Evolutionary conservation across 805 yeast genomes (phyloP), one percentile per base, ranked within the genome.

Genomic region (Candida sonorensis): DNA sequence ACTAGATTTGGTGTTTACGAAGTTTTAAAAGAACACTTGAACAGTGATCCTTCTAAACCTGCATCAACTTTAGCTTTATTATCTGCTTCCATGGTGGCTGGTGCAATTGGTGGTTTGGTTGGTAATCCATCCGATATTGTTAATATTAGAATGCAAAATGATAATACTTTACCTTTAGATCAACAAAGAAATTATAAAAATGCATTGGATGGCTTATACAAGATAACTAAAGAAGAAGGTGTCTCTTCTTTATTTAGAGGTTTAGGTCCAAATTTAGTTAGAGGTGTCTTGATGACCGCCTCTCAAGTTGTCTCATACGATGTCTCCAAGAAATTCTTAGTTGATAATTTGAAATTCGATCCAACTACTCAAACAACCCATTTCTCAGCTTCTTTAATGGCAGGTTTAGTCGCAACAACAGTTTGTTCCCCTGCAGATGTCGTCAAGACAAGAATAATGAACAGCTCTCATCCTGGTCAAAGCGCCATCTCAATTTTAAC

Each of bases 401-500:
- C 95, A 1, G 95, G 95, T 12, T 61, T 85, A 22, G 85, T 85
- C 5, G 95, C 95, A 6, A 85, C 95, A 0, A 86, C 95, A 0
- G 81, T 85, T 13, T 86, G 95, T 54, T 83, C 94, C 2, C 95
- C 95, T 1, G 95, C 88, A 8, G 95, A 85, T 57, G 95, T 85
- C 3, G 77, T 85, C 30, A 86, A 86, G 57, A 86, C 95, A 2
- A 66, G 94, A 50, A 81, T 85, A 37, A 85, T 85, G 95, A 80
- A 82, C 57, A 72, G 70, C 24, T 64, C 69, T 34, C 66, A 63
- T 2, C 29, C 61, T 2, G 63, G 66, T 38, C 63, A 63, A 32
- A 59, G 72, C 39, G 78, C 85, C 3, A 28, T 72, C 3, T 38
- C 53, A 2, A 75, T 81, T 27, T 54, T 84, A 38, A 42, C 44